A percentile compares a stretch with the other conserved stretches of the same genome.
phyloP scores from a whole-genome alignment of 2,329 filamentous ascomycete species.

The Paraconiothyrium brasiliense region DNA sequence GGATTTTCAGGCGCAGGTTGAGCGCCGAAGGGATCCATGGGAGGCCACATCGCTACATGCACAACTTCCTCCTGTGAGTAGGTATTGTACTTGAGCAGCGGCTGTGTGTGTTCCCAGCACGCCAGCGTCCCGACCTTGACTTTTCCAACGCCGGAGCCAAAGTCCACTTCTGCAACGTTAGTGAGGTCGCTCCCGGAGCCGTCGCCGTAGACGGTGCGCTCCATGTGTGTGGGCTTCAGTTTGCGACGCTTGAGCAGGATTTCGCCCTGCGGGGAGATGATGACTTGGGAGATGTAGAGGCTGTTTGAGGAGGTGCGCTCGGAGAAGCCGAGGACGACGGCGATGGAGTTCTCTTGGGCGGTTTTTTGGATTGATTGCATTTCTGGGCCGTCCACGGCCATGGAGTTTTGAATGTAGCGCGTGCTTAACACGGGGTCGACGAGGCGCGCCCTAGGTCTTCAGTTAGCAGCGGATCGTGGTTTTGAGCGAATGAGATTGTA shows the following conservation, averaged over 20 bases:
- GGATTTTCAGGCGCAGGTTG: constrained; percentile 17
- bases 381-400: constrained; percentile 37
- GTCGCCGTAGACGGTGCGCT: constrained; percentile 55
- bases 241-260: constrained; percentile 60
- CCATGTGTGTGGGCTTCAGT: constrained; percentile 61
- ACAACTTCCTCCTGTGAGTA: constrained; percentile 51
- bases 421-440: neutral
- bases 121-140: constrained; percentile 43
- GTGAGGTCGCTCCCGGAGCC: constrained; percentile 45
- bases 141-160: constrained; percentile 38
- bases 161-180: constrained; percentile 43
- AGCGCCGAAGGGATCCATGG: constrained; percentile 9
- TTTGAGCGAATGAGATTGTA: constrained; percentile 28
- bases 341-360: constrained; percentile 50
- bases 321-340: constrained; percentile 61
- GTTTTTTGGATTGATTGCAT: constrained; percentile 47
- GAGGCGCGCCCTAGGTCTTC: neutral
- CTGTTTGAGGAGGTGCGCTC: constrained; percentile 56
- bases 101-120: constrained; percentile 56
- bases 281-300: constrained; percentile 58
- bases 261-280: constrained; percentile 48
- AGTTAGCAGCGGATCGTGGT: neutral
- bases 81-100: constrained; percentile 54
- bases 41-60: constrained; percentile 55
- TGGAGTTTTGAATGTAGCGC: constrained; percentile 22